phyloP scores from a whole-genome alignment of 805 yeast species.

The Metschnikowia gelsemii region DNA sequence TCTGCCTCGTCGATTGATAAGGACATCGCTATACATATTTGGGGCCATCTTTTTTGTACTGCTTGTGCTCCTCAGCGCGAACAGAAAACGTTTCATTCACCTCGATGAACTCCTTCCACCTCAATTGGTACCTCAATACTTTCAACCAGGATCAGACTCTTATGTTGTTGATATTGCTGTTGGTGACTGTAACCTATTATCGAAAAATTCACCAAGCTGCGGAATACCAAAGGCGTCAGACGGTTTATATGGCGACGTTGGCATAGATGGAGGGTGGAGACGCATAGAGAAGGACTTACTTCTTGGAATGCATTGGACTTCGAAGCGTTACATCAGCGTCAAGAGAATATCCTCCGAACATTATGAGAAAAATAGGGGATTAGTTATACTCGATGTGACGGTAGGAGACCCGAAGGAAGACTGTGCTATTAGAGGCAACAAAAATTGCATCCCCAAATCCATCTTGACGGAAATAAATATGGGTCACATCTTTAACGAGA shows the following conservation, averaged over 20 bases:
- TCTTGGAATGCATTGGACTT: conserved; percentile 45
- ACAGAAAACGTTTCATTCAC: conserved; percentile 38
- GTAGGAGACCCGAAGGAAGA: conserved; percentile 36
- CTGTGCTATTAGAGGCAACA: conserved; percentile 37
- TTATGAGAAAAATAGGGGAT: conserved; percentile 21
- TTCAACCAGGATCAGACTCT: conserved; percentile 42
- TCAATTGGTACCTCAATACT: conserved; percentile 34
- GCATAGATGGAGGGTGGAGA: conserved; percentile 36
- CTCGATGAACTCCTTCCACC: conserved; percentile 17
- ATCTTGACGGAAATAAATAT: conserved; percentile 31
- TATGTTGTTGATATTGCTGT: conserved; percentile 43
- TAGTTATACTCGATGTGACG: conserved; percentile 42
- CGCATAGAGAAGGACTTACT: conserved; percentile 48
- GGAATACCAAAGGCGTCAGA: conserved; percentile 15
- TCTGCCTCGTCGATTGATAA: conserved; percentile 33
- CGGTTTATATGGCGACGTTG: conserved; percentile 19
- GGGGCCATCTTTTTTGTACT: conserved; percentile 21
- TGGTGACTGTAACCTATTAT: conserved; percentile 29
- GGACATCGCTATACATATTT: conserved; percentile 27
- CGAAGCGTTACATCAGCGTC: conserved; percentile 39
- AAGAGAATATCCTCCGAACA: conserved; percentile 26
- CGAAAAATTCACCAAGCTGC: conserved; percentile 12
- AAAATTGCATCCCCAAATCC: conserved; percentile 30
- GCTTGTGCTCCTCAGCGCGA: conserved; percentile 36
- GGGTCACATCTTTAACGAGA: conserved; percentile 28